Percentiles rank a stretch among this genome's conserved stretches.
These are phyloP conservation scores for Backusella morwellensis DNA, from an alignment of 192 early-diverging fungal species.

Conservation along the genomic window DNA sequence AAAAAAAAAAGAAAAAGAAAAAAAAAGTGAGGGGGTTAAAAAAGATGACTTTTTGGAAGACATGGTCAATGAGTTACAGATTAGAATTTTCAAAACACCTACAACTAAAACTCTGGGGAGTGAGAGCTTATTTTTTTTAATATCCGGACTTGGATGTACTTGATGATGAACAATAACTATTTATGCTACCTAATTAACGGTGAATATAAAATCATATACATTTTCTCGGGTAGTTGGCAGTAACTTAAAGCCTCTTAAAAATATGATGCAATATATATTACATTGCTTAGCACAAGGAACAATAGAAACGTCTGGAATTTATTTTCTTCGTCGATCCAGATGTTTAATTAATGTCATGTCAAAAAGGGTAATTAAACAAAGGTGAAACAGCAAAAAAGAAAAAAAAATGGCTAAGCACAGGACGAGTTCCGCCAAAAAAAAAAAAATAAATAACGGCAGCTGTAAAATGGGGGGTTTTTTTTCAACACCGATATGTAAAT, in stretches of 20 bases:
- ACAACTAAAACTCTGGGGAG: too few species aligned
- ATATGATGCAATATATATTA: neutral
- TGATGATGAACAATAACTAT: too few species aligned
- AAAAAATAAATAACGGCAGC: too few species aligned
- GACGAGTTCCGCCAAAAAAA: neutral
- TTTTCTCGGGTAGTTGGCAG: neutral
- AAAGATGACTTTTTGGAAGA: too few species aligned
- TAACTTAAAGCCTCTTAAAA: neutral
- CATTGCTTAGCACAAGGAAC: neutral
- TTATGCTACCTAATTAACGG: neutral
- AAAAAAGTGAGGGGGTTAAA: too few species aligned
- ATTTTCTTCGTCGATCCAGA: neutral
- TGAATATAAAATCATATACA: neutral
- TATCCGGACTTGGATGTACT: too few species aligned
- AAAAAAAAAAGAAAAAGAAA: too few species aligned
- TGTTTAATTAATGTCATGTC: neutral
- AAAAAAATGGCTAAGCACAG: neutral
- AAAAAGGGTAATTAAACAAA: neutral
- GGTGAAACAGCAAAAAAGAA: neutral
- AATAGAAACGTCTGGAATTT: neutral
- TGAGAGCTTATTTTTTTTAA: too few species aligned
- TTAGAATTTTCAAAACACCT: too few species aligned
- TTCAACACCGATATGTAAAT: neutral
- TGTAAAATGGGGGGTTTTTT: neutral
- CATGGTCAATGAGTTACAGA: too few species aligned